Evolutionary conservation across 352 stramenopile species (phyloP), one percentile per base, ranked within the genome.

Genomic region (Globisporangium cystogenes): DNA sequence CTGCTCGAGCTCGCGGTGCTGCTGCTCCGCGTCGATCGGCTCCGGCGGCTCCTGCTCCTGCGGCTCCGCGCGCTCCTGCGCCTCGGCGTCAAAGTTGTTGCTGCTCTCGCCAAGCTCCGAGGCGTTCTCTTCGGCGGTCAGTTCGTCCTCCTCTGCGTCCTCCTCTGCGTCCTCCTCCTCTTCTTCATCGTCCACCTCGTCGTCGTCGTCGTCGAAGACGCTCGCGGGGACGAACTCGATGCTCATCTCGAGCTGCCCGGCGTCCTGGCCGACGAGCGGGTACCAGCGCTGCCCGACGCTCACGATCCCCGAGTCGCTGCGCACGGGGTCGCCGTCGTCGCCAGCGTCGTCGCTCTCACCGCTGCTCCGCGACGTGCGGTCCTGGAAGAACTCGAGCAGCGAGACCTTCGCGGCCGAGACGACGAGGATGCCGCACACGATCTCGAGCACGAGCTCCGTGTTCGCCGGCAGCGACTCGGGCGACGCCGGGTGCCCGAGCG

Each of bases 381-480:
- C 57, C 18, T 65, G 49, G 27, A 74, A 54, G 7, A 74, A 51
- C 29, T 68, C 66, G 18, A 65, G 59, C 7, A 82, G 26, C 4
- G 55, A 53, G 46, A 87, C 60, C 41, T 52, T 70, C 6, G 70
- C 62, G 23, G 60, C 62, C 7, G 62, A 65, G 6, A 87, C 72
- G 15, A 80, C 53, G 3, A 71, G 53, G n/a, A 78, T 68, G 1
- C 70, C 76, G 36, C 76, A 87, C 15, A 85, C 49, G 15, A 87
- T 55, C 31, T 87, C 74, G 18, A 87, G 68, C 27, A 73, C 62
- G 6, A 87, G 60, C 21, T 71, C 63, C 27, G 70, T 68, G 24
- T 80, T 72, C 26, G 60, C 60, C 7, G 66, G 65, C 44, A 80
- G 52, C 3, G 62, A 62, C 55, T 36, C 59, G 39, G 63, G 47